Percentiles rank a stretch among this genome's conserved stretches.
phyloP scores from a whole-genome alignment of 768 basidiomycete species.

The Cystofilobasidium ferigula region DNA sequence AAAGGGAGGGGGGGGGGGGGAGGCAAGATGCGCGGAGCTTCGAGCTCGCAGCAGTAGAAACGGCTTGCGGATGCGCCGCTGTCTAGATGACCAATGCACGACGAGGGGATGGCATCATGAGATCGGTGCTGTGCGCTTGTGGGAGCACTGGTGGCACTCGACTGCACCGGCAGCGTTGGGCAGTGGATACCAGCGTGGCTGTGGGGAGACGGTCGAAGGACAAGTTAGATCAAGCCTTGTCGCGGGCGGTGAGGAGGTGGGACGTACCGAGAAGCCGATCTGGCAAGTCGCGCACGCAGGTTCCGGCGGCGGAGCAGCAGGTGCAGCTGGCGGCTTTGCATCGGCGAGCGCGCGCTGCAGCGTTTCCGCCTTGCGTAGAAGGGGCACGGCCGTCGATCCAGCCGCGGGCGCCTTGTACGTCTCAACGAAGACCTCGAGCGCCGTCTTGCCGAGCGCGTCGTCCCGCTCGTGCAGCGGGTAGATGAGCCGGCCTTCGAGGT shows the following conservation, averaged over 20 bases:
- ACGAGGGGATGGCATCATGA: background rate
- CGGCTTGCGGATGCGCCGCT: too few relatives aligned
- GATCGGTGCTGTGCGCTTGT: background rate
- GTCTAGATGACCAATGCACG: too few relatives aligned
- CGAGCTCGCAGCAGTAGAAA: too few relatives aligned
- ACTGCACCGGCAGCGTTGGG: background rate
- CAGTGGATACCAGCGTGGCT: background rate
- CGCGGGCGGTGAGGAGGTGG: background rate
- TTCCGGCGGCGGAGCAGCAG: background rate
- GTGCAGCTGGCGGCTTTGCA: background rate
- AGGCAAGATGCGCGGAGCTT: too few relatives aligned
- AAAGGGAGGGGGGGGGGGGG: too few relatives aligned
- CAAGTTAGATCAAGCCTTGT: background rate
- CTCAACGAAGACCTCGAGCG: slow-evolving; percentile 28
- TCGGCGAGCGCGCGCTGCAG: background rate
- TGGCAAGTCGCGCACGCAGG: background rate
- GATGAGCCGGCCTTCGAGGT: slow-evolving; percentile 49
- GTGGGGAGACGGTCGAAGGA: background rate
- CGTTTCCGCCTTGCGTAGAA: background rate
- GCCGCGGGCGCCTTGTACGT: background rate
- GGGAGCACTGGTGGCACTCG: background rate
- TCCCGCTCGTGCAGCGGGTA: slow-evolving; percentile 78
- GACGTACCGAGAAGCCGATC: background rate
- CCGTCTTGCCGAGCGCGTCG: slow-evolving; percentile 62
- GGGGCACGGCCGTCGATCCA: background rate